These are phyloP conservation scores for Bolboschoenoplectus hybrid DNA, from an alignment of 202 grass and related monocot species.

Conservation along the genomic window DNA sequence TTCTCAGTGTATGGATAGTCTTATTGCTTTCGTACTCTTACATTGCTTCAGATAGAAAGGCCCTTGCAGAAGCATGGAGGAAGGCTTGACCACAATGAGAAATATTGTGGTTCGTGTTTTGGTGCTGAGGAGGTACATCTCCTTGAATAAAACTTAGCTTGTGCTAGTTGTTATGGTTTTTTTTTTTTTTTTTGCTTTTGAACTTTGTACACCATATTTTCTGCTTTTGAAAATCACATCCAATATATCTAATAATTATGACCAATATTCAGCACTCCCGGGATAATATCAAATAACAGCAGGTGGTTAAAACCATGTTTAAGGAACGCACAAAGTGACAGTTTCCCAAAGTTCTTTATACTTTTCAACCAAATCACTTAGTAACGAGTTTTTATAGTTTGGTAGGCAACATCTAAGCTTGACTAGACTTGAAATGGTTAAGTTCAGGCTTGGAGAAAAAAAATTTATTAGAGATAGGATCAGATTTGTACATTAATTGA, in stretches of 20 bases:
- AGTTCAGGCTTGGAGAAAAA: not conserved
- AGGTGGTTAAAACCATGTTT: not conserved
- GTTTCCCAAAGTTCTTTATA: not conserved
- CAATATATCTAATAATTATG: not conserved
- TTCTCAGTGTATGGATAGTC: constrained; percentile 26
- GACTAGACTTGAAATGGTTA: not conserved
- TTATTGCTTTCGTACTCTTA: constrained; percentile 22
- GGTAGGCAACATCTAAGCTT: not conserved
- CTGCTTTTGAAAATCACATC: constrained; percentile 23
- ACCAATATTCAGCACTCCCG: not conserved
- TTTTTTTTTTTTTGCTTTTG: constrained; percentile 4
- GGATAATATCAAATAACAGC: not conserved
- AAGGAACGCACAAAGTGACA: not conserved
- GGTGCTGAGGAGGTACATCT: constrained; percentile 59
- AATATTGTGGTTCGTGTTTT: constrained; percentile 97
- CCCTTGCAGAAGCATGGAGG: constrained; percentile 94
- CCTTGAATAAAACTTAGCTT: not conserved
- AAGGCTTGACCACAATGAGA: constrained; percentile 93
- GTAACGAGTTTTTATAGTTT: not conserved
- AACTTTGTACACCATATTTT: constrained; percentile 27
- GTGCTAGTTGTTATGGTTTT: not conserved
- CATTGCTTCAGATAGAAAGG: constrained; percentile 72
- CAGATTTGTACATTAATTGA: not conserved
- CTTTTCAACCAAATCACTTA: constrained; percentile 16
- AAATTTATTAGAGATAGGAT: not conserved